Evolutionary conservation across 176 grass and related monocot species (phyloP).

Genomic region (Luzula sylvatica): DNA sequence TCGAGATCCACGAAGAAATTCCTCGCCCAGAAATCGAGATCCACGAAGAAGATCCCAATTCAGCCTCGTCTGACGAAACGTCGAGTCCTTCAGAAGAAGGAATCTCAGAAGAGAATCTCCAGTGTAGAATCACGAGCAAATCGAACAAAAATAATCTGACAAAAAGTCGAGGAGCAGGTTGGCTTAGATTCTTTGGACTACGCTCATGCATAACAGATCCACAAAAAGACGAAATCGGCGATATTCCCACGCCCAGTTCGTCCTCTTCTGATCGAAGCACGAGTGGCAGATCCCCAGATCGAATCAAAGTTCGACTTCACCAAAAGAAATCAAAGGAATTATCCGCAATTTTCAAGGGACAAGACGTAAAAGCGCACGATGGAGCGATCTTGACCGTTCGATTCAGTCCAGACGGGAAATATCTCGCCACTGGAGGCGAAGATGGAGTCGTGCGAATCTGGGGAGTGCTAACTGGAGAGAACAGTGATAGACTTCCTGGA

Average conservation of each 20-base stretch:
- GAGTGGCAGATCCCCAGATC: conserved; percentile 25
- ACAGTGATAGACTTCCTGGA: conserved; percentile 26
- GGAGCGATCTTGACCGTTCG: conserved; percentile 81
- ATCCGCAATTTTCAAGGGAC: conserved; percentile 66
- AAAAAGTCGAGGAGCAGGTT: conserved; percentile 44
- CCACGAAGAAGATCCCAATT: too few relatives aligned
- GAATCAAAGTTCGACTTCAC: conserved; percentile 52
- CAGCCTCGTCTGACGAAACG: background rate
- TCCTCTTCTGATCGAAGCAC: conserved; percentile 29
- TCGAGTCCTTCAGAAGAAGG: too few relatives aligned
- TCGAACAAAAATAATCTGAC: conserved; percentile 9
- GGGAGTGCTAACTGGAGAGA: conserved; percentile 36
- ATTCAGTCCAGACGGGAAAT: conserved; percentile 77
- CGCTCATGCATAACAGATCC: conserved; percentile 25
- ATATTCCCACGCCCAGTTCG: conserved; percentile 32
- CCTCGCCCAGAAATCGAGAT: too few relatives aligned
- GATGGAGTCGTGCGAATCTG: conserved; percentile 78
- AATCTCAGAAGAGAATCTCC: conserved; percentile 20
- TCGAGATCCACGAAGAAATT: too few relatives aligned
- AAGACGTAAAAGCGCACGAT: conserved; percentile 68
- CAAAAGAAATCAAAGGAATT: conserved; percentile 59
- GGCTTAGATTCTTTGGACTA: conserved; percentile 56
- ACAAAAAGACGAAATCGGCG: conserved; percentile 10
- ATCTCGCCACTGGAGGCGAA: conserved; percentile 69
- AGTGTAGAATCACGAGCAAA: conserved; percentile 25